Evolutionary conservation across 805 yeast genomes (phyloP).

Genomic region (Wickerhamiella nectarea): DNA sequence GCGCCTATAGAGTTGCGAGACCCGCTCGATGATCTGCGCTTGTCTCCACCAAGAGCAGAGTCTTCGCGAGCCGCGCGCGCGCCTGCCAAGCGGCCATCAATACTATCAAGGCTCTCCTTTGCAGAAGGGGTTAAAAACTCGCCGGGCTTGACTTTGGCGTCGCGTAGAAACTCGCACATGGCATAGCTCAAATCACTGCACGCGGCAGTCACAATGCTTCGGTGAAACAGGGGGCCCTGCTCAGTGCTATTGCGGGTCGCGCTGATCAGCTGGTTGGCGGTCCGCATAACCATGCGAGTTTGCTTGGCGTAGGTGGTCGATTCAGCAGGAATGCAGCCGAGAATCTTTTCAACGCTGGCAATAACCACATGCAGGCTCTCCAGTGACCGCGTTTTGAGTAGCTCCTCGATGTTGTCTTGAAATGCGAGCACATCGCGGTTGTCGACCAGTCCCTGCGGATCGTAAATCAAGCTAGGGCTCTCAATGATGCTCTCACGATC

Average conservation of each 20-base stretch:
- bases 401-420: conserved; percentile 25
- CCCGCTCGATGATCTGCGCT: no score
- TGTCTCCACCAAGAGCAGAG: no score
- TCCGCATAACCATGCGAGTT: conserved; percentile 37
- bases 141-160: conserved; percentile 6
- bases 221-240: conserved; percentile 53
- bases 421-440: conserved; percentile 12
- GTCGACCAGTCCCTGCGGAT: not conserved
- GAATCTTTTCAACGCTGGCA: conserved; percentile 23
- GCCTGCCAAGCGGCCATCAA: no score
- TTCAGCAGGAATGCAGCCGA: conserved; percentile 18
- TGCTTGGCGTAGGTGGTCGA: conserved; percentile 10
- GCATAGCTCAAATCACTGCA: conserved; percentile 57
- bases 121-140: not conserved
- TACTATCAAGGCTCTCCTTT: not conserved
- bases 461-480: not conserved
- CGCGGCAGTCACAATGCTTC: conserved; percentile 58
- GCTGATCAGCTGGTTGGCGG: conserved; percentile 63
- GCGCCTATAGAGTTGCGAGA: no score
- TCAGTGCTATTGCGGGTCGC: conserved; percentile 60
- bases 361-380: conserved; percentile 26
- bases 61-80: no score
- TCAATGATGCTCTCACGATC: not conserved
- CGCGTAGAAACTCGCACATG: conserved; percentile 28
- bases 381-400: conserved; percentile 13